Base-by-base conservation (phyloP, 345 rosid species). In the Passiflora organensis region DNA sequence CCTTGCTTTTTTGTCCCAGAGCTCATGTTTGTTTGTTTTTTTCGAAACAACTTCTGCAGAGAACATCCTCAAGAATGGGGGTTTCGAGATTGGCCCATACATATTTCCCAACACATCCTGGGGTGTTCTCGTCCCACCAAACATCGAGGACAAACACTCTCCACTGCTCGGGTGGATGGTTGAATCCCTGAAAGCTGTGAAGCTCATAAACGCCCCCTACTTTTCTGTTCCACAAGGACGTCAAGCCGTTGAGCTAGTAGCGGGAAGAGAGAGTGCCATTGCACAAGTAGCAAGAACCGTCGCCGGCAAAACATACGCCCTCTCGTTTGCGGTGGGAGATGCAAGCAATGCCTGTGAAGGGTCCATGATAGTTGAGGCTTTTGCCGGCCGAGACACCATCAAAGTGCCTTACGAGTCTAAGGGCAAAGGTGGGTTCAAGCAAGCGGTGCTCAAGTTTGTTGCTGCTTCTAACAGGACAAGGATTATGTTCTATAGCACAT, bases 241-340 rank as follows among this genome's bases (percentile, higher is more conserved):
- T 14, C 58, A 60, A 1, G 69, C 69, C 11, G 44, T 70, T 2
- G 91, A 89, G 62, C 89, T 89, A 0, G 78, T 83, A 0, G 95
- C 79, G 5, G 96, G 96, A 37, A 85, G 74, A 73, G 96, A 89
- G 38, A 83, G 96, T 32, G 85, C 89, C 15, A 49, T 89, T 10
- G 72, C 87, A 2, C 96, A 89, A 23, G 61, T 86, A 1, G 80
- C 74, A 13, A 65, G 73, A 15, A 89, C 95, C 22, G 34, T 53
- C 0, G 10, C 48, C 0, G 81, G 82, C 37, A 79, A 72, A 47
- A 61, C 58, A 48, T 82, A 89, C 13, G 78, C 64, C 46, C 89
- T 89, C 24, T 55, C 87, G 0, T 85, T 86, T 46, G 56, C 61
- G 1, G 81, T 83, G 0, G 96, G 96, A 1, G 89, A 89, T 58